Evolutionary conservation across 2,329 filamentous ascomycete genomes (phyloP).

Genomic region (Aspergillus sojae): DNA sequence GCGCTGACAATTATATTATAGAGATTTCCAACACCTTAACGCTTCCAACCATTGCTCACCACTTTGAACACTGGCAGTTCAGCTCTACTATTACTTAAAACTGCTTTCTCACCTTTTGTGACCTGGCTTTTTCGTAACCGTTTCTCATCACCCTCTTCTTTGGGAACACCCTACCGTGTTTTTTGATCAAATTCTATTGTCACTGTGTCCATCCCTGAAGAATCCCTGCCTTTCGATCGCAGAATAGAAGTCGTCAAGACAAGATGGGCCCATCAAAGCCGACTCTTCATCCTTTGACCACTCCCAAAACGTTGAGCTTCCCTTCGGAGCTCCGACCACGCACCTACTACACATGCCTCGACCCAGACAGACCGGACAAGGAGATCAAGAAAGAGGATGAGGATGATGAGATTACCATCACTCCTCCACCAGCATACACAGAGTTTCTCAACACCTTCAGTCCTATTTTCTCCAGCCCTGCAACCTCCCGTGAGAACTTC

Average conservation of each 20-base stretch:
- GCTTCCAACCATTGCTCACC: neutral
- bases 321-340: slow-evolving; percentile 65
- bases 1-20: neutral
- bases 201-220: too few species aligned
- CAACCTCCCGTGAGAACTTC: slow-evolving; percentile 59
- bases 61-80: neutral
- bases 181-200: neutral
- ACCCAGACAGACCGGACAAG: slow-evolving; percentile 65
- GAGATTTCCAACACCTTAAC: neutral
- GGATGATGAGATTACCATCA: slow-evolving; percentile 77
- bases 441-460: slow-evolving; percentile 87
- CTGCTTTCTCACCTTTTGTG: neutral
- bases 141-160: neutral
- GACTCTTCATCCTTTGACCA: slow-evolving; percentile 42
- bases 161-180: neutral
- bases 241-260: neutral
- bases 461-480: slow-evolving; percentile 69
- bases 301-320: slow-evolving; percentile 45
- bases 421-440: slow-evolving; percentile 82
- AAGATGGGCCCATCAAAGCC: slow-evolving; percentile 35
- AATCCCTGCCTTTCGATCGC: neutral
- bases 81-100: neutral
- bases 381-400: slow-evolving; percentile 46
- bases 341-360: slow-evolving; percentile 49
- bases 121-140: neutral